These are phyloP conservation scores for Tilletia walkeri DNA, from an alignment of 1,284 basidiomycete genomes.

Conservation along the genomic window DNA sequence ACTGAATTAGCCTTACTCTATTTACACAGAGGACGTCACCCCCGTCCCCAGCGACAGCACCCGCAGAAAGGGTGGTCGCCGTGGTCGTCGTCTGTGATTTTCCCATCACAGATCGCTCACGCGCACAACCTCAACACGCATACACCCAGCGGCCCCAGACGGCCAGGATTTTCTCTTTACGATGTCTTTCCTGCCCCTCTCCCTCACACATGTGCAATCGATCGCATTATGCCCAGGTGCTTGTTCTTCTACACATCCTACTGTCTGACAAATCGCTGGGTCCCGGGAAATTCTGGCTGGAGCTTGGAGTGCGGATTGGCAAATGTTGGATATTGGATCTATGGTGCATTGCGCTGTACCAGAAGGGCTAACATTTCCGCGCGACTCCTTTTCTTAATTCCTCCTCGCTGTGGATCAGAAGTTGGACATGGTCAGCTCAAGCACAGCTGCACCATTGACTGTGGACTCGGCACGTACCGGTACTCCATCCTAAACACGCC, in stretches of 20 bases:
- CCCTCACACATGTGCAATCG: not conserved
- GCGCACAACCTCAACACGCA: not conserved
- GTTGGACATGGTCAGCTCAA: slow-evolving; percentile 19
- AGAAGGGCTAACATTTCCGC: slow-evolving; percentile 61
- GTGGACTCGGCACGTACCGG: slow-evolving; percentile 25
- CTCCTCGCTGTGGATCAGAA: slow-evolving; percentile 57
- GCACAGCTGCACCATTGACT: not conserved
- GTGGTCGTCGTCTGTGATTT: slow-evolving; percentile 87
- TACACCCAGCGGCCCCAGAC: slow-evolving; percentile 8
- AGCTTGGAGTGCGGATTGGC: too few relatives aligned
- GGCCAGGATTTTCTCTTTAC: not conserved
- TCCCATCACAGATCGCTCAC: slow-evolving; percentile 28
- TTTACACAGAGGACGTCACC: slow-evolving; percentile 67
- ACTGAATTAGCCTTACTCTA: not conserved
- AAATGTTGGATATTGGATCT: too few relatives aligned
- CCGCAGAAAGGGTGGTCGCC: slow-evolving; percentile 98
- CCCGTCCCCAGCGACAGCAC: slow-evolving; percentile 96
- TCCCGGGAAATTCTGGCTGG: too few relatives aligned
- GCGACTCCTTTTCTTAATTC: slow-evolving; percentile 66
- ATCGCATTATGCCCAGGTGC: slow-evolving; percentile 17
- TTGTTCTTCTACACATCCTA: not conserved
- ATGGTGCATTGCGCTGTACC: too few relatives aligned
- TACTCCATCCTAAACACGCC: slow-evolving; percentile 56
- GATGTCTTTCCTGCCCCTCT: slow-evolving; percentile 13
- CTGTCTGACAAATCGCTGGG: too few relatives aligned